Conservation (phyloP, 2,329 filamentous ascomycete species). For the Microsporum ferrugineum region DNA sequence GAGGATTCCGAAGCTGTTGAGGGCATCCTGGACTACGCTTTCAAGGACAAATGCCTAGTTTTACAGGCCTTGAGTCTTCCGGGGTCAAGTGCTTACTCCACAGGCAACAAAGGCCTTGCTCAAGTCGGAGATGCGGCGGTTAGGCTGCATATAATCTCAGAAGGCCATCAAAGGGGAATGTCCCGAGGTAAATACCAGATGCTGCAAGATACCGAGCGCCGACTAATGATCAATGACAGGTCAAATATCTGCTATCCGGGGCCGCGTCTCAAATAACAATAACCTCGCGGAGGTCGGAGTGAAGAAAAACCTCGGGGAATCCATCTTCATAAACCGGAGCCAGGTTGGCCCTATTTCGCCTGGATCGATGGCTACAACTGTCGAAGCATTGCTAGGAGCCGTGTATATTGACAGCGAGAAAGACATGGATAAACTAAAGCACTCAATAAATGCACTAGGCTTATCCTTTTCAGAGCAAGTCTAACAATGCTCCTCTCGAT, state of each 20-base stretch:
- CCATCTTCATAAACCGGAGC: slow-evolving; percentile 12
- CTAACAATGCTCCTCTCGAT: not conserved
- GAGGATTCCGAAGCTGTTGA: not conserved
- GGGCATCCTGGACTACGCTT: not conserved
- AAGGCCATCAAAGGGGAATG: not conserved
- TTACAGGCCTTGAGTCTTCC: not conserved
- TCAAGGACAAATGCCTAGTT: not conserved
- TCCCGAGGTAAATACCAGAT: slow-evolving; percentile 4
- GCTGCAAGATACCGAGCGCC: not conserved
- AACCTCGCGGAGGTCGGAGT: slow-evolving; percentile 13
- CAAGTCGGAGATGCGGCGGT: slow-evolving; percentile 9
- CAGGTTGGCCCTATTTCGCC: slow-evolving; percentile 11
- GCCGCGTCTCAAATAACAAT: slow-evolving; percentile 6
- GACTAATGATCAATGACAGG: not conserved
- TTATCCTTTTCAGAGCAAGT: not conserved
- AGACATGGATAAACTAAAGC: slow-evolving; percentile 7
- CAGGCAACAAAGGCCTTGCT: slow-evolving; percentile 7
- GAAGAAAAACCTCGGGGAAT: slow-evolving; percentile 3
- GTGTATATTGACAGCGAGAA: slow-evolving; percentile 21
- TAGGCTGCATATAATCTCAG: not conserved
- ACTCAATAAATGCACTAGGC: slow-evolving; percentile 9
- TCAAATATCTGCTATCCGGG: not conserved
- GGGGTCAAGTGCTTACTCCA: not conserved
- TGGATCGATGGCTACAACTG: slow-evolving; percentile 20
- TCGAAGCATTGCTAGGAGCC: slow-evolving; percentile 29